A percentile compares a stretch with the other conserved stretches of the same genome.
These are phyloP conservation scores for Fomitiporia mediterranea DNA, from an alignment of 1,284 basidiomycete genomes.

Conservation along the genomic window DNA sequence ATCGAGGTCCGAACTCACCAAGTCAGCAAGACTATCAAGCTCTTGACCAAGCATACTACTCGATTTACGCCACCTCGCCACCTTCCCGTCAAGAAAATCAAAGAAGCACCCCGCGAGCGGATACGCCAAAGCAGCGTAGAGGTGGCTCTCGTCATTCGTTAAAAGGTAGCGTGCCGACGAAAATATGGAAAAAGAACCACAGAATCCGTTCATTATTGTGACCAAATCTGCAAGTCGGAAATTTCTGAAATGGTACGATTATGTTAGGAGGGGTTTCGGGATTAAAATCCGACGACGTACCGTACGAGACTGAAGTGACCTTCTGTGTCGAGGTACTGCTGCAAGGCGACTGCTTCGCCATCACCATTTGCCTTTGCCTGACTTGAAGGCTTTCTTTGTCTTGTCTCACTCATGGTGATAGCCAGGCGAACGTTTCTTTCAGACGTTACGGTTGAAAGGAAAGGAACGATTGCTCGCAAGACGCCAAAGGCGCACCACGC, in stretches of 20 bases:
- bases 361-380: slow-evolving; percentile 24
- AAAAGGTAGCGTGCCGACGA: slow-evolving; percentile 87
- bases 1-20: slow-evolving; percentile 51
- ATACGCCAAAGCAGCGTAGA: slow-evolving; percentile 84
- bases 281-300: slow-evolving; percentile 39
- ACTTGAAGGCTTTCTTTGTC: slow-evolving; percentile 29
- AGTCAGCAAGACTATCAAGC: slow-evolving; percentile 93
- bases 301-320: slow-evolving; percentile 95
- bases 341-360: slow-evolving; percentile 50
- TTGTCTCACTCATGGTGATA: slow-evolving; percentile 26
- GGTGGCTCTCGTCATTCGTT: slow-evolving; percentile 74
- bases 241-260: slow-evolving; percentile 57
- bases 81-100: slow-evolving; percentile 97
- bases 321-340: slow-evolving; percentile 83
- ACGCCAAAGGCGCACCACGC: neutral
- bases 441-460: neutral
- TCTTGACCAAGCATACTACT: slow-evolving; percentile 98
- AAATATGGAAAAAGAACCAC: slow-evolving; percentile 94
- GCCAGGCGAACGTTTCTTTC: neutral
- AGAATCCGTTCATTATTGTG: slow-evolving; percentile 99
- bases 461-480: neutral
- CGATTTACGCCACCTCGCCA: slow-evolving; percentile 94
- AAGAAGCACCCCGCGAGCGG: slow-evolving; percentile 97
- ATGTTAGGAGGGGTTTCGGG: neutral
- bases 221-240: slow-evolving; percentile 97